Evolutionary conservation across 1,284 basidiomycete species (phyloP), one percentile per base, ranked within the genome.

Genomic region (Golubevia sp.): DNA sequence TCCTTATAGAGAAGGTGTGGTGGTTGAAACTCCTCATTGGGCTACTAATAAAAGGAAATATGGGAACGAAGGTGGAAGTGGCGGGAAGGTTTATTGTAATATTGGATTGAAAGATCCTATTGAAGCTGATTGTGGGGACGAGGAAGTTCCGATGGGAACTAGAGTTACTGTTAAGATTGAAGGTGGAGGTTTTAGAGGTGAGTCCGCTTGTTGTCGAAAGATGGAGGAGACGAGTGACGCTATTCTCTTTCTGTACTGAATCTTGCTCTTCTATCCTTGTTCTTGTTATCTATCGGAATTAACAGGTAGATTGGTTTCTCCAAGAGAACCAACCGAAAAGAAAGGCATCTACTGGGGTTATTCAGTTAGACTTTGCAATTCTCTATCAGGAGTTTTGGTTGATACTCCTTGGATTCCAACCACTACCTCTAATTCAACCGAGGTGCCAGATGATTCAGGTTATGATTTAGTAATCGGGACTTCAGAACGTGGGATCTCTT

Each of bases 381-480:
- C 63, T 18, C 61, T 83, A 2, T 69, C 73, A 0, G 26, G 63
- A 18, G 76, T 76, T 0, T 63, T 73, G 21, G 67, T 65, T 11
- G 53, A 55, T 7, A 72, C 66, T 7, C 69, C 74, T 5, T 70
- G 60, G 21, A n/a, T n/a, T n/a, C n/a, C n/a, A n/a, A n/a, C n/a
- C n/a, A 21, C 20, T 20, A 2, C 15, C 11, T 26, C 18, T 1
- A 5, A 13, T 7, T n/a, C 34, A 11, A 11, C 7, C 3, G 5
- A 49, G 6, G n/a, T n/a, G n/a, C n/a, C n/a, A n/a, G 59, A 38
- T 1, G 55, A 25, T 11, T 65, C 55, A 4, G 71, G 59, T 13
- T 84, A 83, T 69, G 82, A 83, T 56, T 56, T 84, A 13, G 70
- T 78, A 15, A 77, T 84, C 15, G 82, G 82, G 2, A 84, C 79